These are phyloP conservation scores for Gardenia jasminoides DNA, from an alignment of 257 asterid genomes.

Conservation along the genomic window DNA sequence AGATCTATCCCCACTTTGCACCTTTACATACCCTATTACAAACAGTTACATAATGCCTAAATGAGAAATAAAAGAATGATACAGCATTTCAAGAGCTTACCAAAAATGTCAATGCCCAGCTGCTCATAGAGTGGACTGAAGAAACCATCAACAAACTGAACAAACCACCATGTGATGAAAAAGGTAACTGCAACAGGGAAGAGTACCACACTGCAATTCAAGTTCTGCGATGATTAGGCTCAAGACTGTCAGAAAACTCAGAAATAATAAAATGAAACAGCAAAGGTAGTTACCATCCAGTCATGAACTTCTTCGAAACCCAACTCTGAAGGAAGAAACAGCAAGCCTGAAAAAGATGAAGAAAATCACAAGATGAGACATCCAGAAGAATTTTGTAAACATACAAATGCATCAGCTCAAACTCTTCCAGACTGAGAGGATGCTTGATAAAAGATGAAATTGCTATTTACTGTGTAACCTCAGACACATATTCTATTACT, in stretches of 20 bases:
- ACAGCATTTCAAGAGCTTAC: constrained; percentile 33
- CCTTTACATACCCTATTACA: background rate
- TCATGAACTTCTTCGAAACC: constrained; percentile 94
- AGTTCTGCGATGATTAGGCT: constrained; percentile 9
- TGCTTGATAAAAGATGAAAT: background rate
- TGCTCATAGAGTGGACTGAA: constrained; percentile 89
- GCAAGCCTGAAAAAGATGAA: constrained; percentile 67
- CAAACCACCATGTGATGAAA: constrained; percentile 90
- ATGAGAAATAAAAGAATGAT: background rate
- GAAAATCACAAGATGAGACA: constrained; percentile 15
- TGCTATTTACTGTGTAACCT: background rate
- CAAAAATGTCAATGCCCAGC: constrained; percentile 80
- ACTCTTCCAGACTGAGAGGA: background rate
- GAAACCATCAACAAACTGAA: constrained; percentile 96
- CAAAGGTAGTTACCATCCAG: constrained; percentile 72
- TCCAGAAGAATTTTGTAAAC: constrained; percentile 1
- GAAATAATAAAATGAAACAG: constrained; percentile 8
- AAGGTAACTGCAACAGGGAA: constrained; percentile 91
- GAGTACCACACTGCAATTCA: constrained; percentile 78
- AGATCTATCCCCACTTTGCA: background rate
- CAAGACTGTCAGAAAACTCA: background rate
- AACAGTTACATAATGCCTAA: background rate
- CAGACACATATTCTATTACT: background rate
- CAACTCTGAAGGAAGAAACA: constrained; percentile 86
- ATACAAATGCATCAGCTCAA: background rate